Percentiles rank a stretch among this genome's conserved stretches.
phyloP scores from a whole-genome alignment of 257 asterid species.

The Echium plantagineum region DNA sequence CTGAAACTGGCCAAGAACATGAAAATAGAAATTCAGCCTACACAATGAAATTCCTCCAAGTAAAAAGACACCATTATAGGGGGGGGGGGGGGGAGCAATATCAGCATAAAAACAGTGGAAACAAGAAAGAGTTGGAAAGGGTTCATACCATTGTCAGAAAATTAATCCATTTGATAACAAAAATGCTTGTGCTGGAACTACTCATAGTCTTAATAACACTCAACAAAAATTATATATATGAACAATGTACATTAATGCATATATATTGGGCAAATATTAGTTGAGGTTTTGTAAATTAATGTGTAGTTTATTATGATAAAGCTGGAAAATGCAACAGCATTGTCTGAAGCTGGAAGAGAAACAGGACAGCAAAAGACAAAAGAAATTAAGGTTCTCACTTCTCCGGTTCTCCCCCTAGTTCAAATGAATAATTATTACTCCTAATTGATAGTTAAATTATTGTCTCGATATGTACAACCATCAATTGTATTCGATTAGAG shows the following conservation, averaged over 20 bases:
- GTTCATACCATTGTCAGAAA: slow-evolving; percentile 65
- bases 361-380: neutral
- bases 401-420: too few relatives aligned
- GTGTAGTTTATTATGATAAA: neutral
- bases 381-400: too few relatives aligned
- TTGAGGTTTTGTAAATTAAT: too few relatives aligned
- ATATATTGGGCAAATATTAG: too few relatives aligned
- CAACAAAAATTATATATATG: neutral
- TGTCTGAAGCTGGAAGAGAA: neutral
- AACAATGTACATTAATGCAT: neutral
- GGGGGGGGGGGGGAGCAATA: too few relatives aligned
- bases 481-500: too few relatives aligned
- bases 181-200: slow-evolving; percentile 73
- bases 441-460: too few relatives aligned
- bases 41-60: neutral
- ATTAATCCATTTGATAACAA: slow-evolving; percentile 76
- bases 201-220: slow-evolving; percentile 14
- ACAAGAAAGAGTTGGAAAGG: slow-evolving; percentile 9
- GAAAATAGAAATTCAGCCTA: neutral
- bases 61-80: too few relatives aligned
- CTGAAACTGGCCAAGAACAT: neutral
- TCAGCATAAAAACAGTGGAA: neutral
- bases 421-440: too few relatives aligned
- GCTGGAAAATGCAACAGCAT: neutral
- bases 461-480: too few relatives aligned